Evolutionary conservation across 225 moss, liverwort and hornwort species (phyloP), one percentile per base, ranked within the genome.

Genomic region (Ulota crispa): DNA sequence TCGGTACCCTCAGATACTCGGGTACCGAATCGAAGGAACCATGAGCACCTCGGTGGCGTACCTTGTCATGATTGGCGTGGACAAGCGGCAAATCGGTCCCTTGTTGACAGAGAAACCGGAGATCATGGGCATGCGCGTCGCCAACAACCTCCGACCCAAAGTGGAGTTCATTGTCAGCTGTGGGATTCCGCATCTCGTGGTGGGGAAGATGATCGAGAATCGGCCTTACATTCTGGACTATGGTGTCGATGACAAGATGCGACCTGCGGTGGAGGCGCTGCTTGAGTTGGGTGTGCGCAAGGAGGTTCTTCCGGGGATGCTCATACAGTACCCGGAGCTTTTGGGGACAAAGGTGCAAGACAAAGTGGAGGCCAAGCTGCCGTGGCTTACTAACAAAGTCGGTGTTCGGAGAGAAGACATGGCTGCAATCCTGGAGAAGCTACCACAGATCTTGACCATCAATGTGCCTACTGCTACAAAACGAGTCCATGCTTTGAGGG

Each of bases 11-110:
- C 94, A 98, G 82, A 79, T 91, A 27, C 76, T 98, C 52, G 97
- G 97, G 31, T 98, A 90, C 62, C 88, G 95, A 82, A 95, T 98
- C 37, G 97, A 98, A 80, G 97, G 97, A 55, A 98, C 97, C 21
- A 95, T 98, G 97, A 98, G 97, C 89, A 99, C 95, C 23, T 99
- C 98, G 19, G 87, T 99, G 10, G 98, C 98, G 41, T 99, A 95
- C 70, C 92, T 99, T 36, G 93, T 84, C 42, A 99, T 96, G 89
- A 72, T 99, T 23, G 95, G 98, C 60, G 98, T 99, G 71, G 85
- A 93, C 77, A 85, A 92, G 88, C 88, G 98, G 47, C 95, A 96
- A 78, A 85, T 96, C 28, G 98, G 95, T 32, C 88, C 93, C 2
- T 81, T 99, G 84, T 77, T 99, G 47, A 99, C 95, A 34, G 98